A percentile compares a stretch with the other conserved stretches of the same genome.
Conservation (phyloP, 176 grass and related monocot species). For the Juncus inflexus region DNA sequence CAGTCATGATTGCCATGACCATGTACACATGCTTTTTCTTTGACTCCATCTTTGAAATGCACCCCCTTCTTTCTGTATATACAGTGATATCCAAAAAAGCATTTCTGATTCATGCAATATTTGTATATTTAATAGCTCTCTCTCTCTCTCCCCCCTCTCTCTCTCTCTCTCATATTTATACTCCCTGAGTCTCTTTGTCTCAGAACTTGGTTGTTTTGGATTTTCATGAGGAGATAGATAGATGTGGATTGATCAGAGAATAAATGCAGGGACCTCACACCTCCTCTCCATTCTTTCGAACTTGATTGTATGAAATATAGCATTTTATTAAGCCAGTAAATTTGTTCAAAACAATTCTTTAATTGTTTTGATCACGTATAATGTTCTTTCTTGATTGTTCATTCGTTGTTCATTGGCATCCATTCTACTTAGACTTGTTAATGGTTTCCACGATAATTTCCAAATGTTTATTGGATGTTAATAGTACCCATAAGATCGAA, state of each 20-base stretch:
- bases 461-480: too few species aligned
- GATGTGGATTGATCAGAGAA: constrained; percentile 23
- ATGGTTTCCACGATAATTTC: too few species aligned
- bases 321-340: too few species aligned
- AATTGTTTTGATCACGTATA: too few species aligned
- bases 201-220: constrained; percentile 8
- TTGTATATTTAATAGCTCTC: background rate
- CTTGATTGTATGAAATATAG: background rate
- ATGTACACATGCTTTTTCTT: constrained; percentile 26
- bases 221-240: background rate
- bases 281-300: background rate
- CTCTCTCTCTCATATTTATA: constrained; percentile 25
- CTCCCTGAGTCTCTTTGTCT: background rate
- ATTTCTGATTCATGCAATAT: constrained; percentile 29
- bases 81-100: constrained; percentile 8
- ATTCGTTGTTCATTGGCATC: too few species aligned
- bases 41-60: constrained; percentile 33
- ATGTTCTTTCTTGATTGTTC: too few species aligned
- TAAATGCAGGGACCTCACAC: constrained; percentile 11
- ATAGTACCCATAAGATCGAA: too few species aligned
- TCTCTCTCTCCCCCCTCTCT: background rate
- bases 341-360: too few species aligned
- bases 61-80: constrained; percentile 21
- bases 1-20: constrained; percentile 34
- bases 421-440: too few species aligned